These are phyloP conservation scores for Crassisporium funariophilum DNA, from an alignment of 768 basidiomycete species.

Conservation along the genomic window DNA sequence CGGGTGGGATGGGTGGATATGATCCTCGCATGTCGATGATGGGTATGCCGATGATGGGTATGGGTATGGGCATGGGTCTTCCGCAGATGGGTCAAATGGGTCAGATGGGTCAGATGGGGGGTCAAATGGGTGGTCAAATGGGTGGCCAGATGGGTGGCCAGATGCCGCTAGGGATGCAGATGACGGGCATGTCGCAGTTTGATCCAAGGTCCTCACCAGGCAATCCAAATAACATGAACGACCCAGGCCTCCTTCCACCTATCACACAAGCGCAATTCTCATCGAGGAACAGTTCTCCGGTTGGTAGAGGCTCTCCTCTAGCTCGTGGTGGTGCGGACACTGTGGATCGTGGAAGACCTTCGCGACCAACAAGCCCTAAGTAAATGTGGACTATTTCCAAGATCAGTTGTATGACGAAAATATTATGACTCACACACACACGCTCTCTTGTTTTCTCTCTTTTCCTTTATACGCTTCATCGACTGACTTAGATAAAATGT, in stretches of 20 bases:
- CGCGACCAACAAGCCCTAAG: constrained; percentile 27
- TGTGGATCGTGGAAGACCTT: constrained; percentile 22
- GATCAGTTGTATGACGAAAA: too few relatives aligned
- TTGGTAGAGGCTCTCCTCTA: constrained; percentile 55
- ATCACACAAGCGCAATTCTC: constrained; percentile 33
- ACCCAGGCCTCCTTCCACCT: constrained; percentile 40
- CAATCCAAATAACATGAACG: constrained; percentile 26
- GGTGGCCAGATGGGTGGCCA: constrained; percentile 13
- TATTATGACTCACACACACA: too few relatives aligned
- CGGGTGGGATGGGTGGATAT: constrained; percentile 40
- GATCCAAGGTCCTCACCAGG: constrained; percentile 57
- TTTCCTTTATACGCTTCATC: background rate
- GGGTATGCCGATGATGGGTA: constrained; percentile 72
- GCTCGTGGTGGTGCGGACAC: constrained; percentile 29
- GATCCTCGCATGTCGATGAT: constrained; percentile 86
- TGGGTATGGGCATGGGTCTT: constrained; percentile 38
- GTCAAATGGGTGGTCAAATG: constrained; percentile 16
- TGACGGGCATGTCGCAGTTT: constrained; percentile 64
- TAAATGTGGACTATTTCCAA: too few relatives aligned
- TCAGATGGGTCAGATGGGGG: too few relatives aligned
- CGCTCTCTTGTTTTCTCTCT: background rate
- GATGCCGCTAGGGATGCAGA: constrained; percentile 54
- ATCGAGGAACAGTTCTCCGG: constrained; percentile 55
- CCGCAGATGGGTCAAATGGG: constrained; percentile 38
- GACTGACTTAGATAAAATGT: background rate